Evolutionary conservation across 2,329 filamentous ascomycete genomes (phyloP).

Genomic region (Cephalotrichum gorgonifer): DNA sequence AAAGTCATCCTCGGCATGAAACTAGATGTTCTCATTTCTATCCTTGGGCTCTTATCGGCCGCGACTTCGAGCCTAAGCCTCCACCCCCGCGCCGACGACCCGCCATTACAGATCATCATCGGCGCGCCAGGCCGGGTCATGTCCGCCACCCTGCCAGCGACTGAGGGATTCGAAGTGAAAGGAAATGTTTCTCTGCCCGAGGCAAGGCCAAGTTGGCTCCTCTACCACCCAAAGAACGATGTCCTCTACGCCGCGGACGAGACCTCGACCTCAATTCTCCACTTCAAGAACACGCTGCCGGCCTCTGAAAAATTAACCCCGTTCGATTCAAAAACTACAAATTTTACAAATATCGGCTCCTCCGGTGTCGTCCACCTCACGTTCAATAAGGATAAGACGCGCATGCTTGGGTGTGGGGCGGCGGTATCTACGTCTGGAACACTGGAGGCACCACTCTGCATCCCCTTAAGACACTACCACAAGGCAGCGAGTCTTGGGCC

Average conservation of each 20-base stretch:
- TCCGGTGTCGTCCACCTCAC: slow-evolving; percentile 35
- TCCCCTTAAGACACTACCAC: background rate
- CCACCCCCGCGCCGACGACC: background rate
- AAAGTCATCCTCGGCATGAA: background rate
- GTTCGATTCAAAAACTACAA: slow-evolving; percentile 15
- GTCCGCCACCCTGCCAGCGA: too few species aligned
- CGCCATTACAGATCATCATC: slow-evolving; percentile 22
- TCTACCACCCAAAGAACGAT: slow-evolving; percentile 23
- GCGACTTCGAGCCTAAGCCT: background rate
- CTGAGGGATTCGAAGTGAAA: too few species aligned
- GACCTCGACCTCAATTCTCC: slow-evolving; percentile 26
- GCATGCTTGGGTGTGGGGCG: slow-evolving; percentile 31
- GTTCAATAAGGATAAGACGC: slow-evolving; percentile 31
- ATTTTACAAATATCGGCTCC: too few species aligned
- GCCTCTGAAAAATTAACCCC: background rate
- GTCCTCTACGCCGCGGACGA: slow-evolving; percentile 38
- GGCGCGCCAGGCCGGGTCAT: slow-evolving; percentile 28
- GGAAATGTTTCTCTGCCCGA: too few species aligned
- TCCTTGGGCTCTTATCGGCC: slow-evolving; percentile 1
- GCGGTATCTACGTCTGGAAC: slow-evolving; percentile 35
- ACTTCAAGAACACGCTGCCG: slow-evolving; percentile 14
- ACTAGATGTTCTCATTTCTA: background rate
- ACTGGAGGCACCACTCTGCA: slow-evolving; percentile 16
- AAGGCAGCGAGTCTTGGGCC: background rate
- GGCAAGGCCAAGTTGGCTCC: slow-evolving; percentile 34